Evolutionary conservation across 768 basidiomycete species (phyloP).

Genomic region (Nidula microcarpa): DNA sequence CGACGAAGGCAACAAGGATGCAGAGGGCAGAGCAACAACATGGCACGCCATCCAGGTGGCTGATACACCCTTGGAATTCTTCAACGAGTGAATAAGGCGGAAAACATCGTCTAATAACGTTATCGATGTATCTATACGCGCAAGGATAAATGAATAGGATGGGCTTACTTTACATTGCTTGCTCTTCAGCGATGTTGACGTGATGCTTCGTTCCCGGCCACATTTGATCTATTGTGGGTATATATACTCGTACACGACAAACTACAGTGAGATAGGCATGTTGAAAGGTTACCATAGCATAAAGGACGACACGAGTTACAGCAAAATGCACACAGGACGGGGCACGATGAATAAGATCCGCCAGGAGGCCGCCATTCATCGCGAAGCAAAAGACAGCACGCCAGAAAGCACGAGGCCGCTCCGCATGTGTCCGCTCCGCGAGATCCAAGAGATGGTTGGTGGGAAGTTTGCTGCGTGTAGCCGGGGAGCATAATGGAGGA

Average conservation of each 20-base stretch:
- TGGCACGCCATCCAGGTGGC: slow-evolving; percentile 65
- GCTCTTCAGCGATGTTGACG: not conserved
- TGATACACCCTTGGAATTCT: slow-evolving; percentile 62
- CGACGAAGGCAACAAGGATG: slow-evolving; percentile 47
- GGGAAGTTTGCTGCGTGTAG: not conserved
- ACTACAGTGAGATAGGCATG: slow-evolving; percentile 4
- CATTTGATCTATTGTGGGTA: slow-evolving; percentile 8
- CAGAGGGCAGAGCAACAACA: slow-evolving; percentile 44
- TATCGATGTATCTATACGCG: not conserved
- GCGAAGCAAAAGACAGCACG: too few relatives aligned
- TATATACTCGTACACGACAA: slow-evolving; percentile 10
- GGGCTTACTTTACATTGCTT: not conserved
- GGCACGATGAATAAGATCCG: too few relatives aligned
- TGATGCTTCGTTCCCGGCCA: not conserved
- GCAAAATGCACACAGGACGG: not conserved
- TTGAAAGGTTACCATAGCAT: slow-evolving; percentile 4
- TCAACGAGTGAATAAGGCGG: slow-evolving; percentile 51
- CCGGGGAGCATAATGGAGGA: not conserved
- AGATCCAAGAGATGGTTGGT: too few relatives aligned
- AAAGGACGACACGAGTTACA: not conserved
- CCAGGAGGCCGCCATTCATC: too few relatives aligned
- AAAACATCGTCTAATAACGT: not conserved
- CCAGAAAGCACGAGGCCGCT: too few relatives aligned
- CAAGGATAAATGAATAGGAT: not conserved
- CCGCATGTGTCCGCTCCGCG: too few relatives aligned